Base-by-base conservation (phyloP, 768 basidiomycete genomes). In the Auriscalpium vulgare region DNA sequence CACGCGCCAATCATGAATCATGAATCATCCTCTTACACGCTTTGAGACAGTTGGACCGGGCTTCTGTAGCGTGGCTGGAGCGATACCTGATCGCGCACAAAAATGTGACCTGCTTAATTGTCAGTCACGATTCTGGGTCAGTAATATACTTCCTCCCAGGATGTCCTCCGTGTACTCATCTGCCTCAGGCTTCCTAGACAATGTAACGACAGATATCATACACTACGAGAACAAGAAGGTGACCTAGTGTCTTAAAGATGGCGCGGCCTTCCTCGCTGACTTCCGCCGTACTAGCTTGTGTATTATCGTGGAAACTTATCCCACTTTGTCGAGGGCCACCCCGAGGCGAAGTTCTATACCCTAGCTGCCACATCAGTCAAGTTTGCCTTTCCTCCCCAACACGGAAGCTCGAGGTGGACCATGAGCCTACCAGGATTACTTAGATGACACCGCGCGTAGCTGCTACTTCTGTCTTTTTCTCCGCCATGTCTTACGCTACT, bases 171-270 rank as follows among this genome's bases (percentile, higher is more conserved):
- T 59, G n/a, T 47, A 45, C 45, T 53, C 10, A n/a, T 58, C 46
- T 38, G 57, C 17, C 53, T 7, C 14, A 38, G 91, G 88, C 56
- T 98, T 98, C 76, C 77, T 98, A 65, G 95, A 97, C 74, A 86
- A 88, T 71, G 84, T 97, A 54, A 95, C 94, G 56, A 91, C 95
- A 61, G 94, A 97, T 72, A 92, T 97, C 66, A 93, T 97, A 60
- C 95, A 97, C 75, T 98, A 97, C 74, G 94, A 97, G 75, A 74
- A 75, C 54, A 98, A 98, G 77, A 95, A 94, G 79, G 88, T 82
- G 11, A 13, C 29, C 35, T 19, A n/a, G 35, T 36, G 34, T 21
- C 8, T 21, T 23, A 14, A 4, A 5, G 47, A 9, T 8, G 14
- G 8, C 34, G 50, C 11, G 4, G 14, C 37, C 21, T 56, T 54